Evolutionary conservation across 2,329 filamentous ascomycete species (phyloP), one percentile per base, ranked within the genome.

Genomic region (Lachnellula arida): DNA sequence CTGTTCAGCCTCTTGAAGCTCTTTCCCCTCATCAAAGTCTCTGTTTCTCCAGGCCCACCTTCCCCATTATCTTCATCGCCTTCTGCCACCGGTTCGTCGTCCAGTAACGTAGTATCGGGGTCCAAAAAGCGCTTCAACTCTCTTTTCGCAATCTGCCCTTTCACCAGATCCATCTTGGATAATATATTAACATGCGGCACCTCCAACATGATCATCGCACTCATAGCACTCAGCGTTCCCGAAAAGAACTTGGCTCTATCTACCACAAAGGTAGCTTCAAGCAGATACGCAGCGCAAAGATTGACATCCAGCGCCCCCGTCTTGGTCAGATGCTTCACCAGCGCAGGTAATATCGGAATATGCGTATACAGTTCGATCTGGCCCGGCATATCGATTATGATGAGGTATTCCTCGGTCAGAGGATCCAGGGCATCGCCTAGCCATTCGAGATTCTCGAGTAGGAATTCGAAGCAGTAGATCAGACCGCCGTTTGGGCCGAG

Each of bases 361-460:
- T 99, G 94, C 2, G 93, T 97, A 76, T 97, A 99, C 14, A 99
- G 84, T 75, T 99, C 94, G 73, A 99, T 97, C 76, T 99, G 94
- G 55, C 94, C 94, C 0, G 94, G 94, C 89, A 97, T 97, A 75
- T 99, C 94, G 75, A 99, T 91, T 61, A 99, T 89, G 73, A 97
- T 96, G 60, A 99, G 82, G 73, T 96, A 97, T 67, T 97, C 94
- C 67, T 99, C 94, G 9, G 90, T 93, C 55, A 96, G 78, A 43
- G 85, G 82, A 66, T 96, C 91, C 54, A 97, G 84, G 17, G 88
- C 85, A 60, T 95, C 88, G 47, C 88, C 89, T 49, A 97, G 77
- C 74, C 94, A 97, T 74, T 96, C 91, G 60, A 96, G 85, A 70
- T 97, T 96, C 72, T 96, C 89, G 71, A 96, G 85, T 46, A 97